phyloP scores from a whole-genome alignment of 768 basidiomycete genomes.

The Scleroderma bovista region DNA sequence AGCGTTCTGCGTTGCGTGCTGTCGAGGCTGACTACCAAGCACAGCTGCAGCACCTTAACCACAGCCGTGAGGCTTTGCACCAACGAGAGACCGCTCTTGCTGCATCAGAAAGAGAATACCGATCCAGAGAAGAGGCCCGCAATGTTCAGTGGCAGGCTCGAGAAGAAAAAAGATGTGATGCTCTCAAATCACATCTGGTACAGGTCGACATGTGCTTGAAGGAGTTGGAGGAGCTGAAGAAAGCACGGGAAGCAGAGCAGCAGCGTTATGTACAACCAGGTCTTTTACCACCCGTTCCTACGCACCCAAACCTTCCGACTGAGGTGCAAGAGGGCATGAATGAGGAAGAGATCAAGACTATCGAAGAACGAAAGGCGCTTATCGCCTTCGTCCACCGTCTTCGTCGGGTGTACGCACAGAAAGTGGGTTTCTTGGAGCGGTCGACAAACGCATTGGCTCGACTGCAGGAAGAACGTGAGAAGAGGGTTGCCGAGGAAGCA shows the following conservation, averaged over 20 bases:
- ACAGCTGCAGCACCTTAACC: conserved; percentile 15
- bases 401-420: conserved; percentile 15
- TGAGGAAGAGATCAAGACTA: conserved; percentile 8
- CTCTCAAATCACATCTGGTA: conserved; percentile 13
- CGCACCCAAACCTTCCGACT: conserved; percentile 9
- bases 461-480: conserved; percentile 21
- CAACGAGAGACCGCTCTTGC: conserved; percentile 13
- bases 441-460: conserved; percentile 11
- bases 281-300: neutral
- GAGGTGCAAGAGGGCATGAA: conserved; percentile 20
- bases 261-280: neutral
- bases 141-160: conserved; percentile 17
- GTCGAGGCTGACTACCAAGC: conserved; percentile 15
- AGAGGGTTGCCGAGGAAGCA: conserved; percentile 15
- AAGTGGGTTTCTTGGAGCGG: conserved; percentile 13
- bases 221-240: conserved; percentile 11
- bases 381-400: conserved; percentile 10
- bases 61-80: conserved; percentile 13
- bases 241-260: conserved; percentile 4
- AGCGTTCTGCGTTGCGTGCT: conserved; percentile 16
- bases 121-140: conserved; percentile 21
- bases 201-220: conserved; percentile 15
- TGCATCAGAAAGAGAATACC: conserved; percentile 20
- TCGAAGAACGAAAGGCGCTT: conserved; percentile 8
- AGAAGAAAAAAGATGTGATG: conserved; percentile 19